Evolutionary conservation across 805 yeast genomes (phyloP), one percentile per base, ranked within the genome.

Genomic region (Candida maesae): DNA sequence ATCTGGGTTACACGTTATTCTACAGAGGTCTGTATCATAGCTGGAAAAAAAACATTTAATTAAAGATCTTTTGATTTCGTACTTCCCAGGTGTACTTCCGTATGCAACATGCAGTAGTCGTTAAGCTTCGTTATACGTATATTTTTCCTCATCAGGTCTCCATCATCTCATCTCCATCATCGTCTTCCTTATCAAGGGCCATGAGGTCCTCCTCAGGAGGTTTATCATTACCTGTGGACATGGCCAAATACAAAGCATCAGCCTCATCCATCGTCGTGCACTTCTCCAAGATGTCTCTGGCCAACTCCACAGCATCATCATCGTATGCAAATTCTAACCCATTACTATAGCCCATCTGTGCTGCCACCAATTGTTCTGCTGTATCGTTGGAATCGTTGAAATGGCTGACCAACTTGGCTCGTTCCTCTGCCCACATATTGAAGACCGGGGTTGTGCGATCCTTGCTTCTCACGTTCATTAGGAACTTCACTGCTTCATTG

Each of bases 261-360:
- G 88, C 87, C 51, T 85, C 95, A 48, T 84, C 89, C 53, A 81
- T 80, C 4, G 87, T 82, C 10, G 80, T 74, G 44, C 80, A 78
- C 20, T 73, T 70, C 44, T 81, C 87, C 39, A 88, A 64, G 15
- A 87, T 73, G 47, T 81, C 85, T 46, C 87, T 68, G 0, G 95
- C 81, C 54, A 81, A 64, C 46, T 81, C 87, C 28, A 83, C 76
- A 3, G 79, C 76, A 42, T 76, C 79, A 42, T 69, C 74, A 41
- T 76, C 80, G 53, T 79, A 81, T 6, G 78, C 73, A 44, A 78
- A 71, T 53, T 80, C 86, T 12, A 79, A 55, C 2, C 86, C 86
- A 53, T 80, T 79, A 36, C 79, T 67, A 35, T 64, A 62, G 8
- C 68, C 70, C 37, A 67, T 59, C 49, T 73, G 76, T 10, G 64